Base-by-base conservation (phyloP, 139 green algal genomes). In the Cymbomonas tetramitiformis region DNA sequence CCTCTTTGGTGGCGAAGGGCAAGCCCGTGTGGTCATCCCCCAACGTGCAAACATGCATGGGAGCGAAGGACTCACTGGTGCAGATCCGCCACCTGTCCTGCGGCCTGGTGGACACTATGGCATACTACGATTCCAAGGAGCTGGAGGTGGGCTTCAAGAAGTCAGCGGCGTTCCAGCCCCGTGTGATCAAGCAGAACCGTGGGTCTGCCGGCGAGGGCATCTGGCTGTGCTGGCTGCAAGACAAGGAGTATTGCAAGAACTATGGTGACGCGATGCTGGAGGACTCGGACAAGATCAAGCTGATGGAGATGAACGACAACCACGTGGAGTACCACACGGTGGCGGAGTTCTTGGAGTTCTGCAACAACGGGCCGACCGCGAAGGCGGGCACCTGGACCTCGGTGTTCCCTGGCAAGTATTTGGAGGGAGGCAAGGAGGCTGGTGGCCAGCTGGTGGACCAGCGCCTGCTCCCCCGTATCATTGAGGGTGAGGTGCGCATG, bases 171-270 rank as follows among this genome's bases (percentile, higher is more conserved):
- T 43, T 51, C 6, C 29, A 38, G 9, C 21, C 51, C 8, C 51
- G 66, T 6, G 66, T 73, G n/a, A n/a, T 73, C 10, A 73, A 73
- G 39, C 66, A 67, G 48, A 73, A 67, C 48, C 44, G 66, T 23
- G 66, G 66, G 33, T 62, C 43, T 29, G 30, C 51, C 3, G 66
- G 66, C 21, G 61, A 70, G 46, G 66, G 66, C 30, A 67, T 73
- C 62, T 73, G 66, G 66, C 44, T 73, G 33, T 44, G 32, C 31
- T 47, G 31, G 51, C 19, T 59, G 8, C 18, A 48, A 25, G 30
- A 4, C 25, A 56, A 56, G 6, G 12, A 43, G 25, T 34, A 56
- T 48, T 38, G 48, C 25, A 48, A 40, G 21, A 56, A 18, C 30
- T 40, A 30, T n/a, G 5, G 3, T 1, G 30, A 56, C 1, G 25